Base-by-base conservation (phyloP, 805 yeast genomes). In the Schwanniomyces vanrijiae region DNA sequence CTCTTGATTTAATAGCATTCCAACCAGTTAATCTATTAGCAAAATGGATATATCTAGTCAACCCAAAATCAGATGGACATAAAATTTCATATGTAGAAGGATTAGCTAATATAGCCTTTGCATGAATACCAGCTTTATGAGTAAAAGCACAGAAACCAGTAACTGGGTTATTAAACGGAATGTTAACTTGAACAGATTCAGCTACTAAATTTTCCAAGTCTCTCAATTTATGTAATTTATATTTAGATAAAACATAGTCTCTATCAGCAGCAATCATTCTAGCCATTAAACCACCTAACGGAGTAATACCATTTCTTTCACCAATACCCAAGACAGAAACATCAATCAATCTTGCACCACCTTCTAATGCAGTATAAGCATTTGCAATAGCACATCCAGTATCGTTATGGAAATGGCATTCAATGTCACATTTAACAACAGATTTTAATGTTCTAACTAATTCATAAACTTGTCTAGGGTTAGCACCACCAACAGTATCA, bases 91-190 rank as follows among this genome's bases (percentile, higher is more conserved):
- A 92, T n/a, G 98, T 94, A 40, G 97, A 90, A 53, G 99, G 99
- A 75, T 92, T 94, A 49, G 99, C 99, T 56, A 92, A 81, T 58
- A 92, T 92, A 48, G 98, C 98, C 80, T 94, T 92, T 61, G 99
- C 98, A 69, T 92, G 99, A 67, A 92, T 91, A 72, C 99, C 99
- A 49, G 99, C 99, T 80, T 92, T 92, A 78, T 92, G 99, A 50
- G 99, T 92, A 77, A 92, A 92, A 40, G 99, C 99, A 78, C 98
- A 94, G 86, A 94, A 94, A 28, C 99, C 99, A 37, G 99, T 92
- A 69, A 92, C 90, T 59, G 98, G 98, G 77, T 92, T 92, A 81
- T 92, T 92, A 81, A 92, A 92, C 50, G 99, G 99, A 62, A 94
- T 81, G 73, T 92, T 92, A 53, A 92, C 97, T 75, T 90, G 95